phyloP scores from a whole-genome alignment of 768 basidiomycete species.

The Phylloporus sp. region DNA sequence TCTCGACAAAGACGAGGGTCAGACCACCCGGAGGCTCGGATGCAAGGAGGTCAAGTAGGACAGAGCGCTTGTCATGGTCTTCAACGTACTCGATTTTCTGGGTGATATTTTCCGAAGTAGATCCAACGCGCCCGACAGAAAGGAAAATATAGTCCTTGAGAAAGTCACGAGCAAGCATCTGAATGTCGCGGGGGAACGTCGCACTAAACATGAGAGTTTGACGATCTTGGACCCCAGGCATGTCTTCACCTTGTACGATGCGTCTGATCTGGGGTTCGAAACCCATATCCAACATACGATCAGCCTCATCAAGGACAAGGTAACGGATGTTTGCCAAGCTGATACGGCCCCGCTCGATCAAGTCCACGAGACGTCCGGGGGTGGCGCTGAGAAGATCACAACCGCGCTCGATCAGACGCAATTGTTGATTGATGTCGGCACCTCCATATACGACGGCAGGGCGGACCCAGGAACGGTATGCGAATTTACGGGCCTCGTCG shows the following conservation, averaged over 20 bases:
- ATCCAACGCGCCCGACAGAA: conserved; percentile 96
- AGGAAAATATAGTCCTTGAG: conserved; percentile 99
- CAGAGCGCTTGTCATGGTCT: conserved; percentile 93
- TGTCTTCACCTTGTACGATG: conserved; percentile 97
- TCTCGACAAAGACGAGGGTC: conserved; percentile 97
- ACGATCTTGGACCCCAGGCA: conserved; percentile 87
- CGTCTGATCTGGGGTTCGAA: conserved; percentile 99
- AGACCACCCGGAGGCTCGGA: conserved; percentile 69
- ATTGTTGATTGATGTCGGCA: conserved; percentile 94
- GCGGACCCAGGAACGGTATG: conserved; percentile 98
- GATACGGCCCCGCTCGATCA: conserved; percentile 97
- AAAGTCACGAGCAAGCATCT: conserved; percentile 93
- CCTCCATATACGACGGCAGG: conserved; percentile 99
- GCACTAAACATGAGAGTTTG: conserved; percentile 99
- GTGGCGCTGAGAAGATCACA: conserved; percentile 97
- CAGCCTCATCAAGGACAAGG: conserved; percentile 97
- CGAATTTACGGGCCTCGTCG: conserved; percentile 97
- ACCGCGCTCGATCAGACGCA: conserved; percentile 91
- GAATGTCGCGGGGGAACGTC: conserved; percentile 98
- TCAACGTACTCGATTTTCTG: conserved; percentile 99
- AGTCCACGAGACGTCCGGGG: conserved; percentile 94
- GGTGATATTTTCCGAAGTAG: conserved; percentile 98
- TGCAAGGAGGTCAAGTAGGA: conserved; percentile 88
- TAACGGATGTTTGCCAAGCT: conserved; percentile 95
- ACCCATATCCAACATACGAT: conserved; percentile 99